Percentiles rank a stretch among this genome's conserved stretches.
These are phyloP conservation scores for Aspergillus campestris DNA, from an alignment of 495 filamentous ascomycete species.

Conservation along the genomic window DNA sequence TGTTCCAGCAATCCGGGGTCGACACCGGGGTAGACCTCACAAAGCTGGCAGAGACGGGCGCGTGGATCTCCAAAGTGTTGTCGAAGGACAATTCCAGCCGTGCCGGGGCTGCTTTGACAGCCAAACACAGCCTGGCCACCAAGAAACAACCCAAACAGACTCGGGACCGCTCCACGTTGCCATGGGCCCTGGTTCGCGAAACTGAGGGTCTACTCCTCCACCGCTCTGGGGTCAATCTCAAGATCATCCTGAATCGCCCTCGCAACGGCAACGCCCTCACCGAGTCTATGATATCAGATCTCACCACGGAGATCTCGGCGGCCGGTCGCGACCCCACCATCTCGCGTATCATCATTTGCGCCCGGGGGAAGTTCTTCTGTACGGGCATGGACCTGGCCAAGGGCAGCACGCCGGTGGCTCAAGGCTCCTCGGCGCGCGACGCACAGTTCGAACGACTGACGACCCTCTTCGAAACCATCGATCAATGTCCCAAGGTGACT, in stretches of 20 bases:
- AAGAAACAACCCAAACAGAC: neutral
- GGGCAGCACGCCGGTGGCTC: slow-evolving; percentile 10
- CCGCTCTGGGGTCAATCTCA: slow-evolving; percentile 21
- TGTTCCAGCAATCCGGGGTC: slow-evolving; percentile 32
- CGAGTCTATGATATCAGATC: slow-evolving; percentile 16
- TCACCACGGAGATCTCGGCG: slow-evolving; percentile 13
- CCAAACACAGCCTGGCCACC: slow-evolving; percentile 3
- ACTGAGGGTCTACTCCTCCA: slow-evolving; percentile 10
- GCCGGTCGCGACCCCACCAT: slow-evolving; percentile 13
- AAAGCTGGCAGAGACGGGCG: slow-evolving; percentile 22
- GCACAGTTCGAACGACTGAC: slow-evolving; percentile 16
- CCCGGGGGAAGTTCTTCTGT: slow-evolving; percentile 31
- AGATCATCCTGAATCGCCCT: slow-evolving; percentile 22
- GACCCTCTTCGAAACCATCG: slow-evolving; percentile 21
- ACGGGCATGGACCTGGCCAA: slow-evolving; percentile 32
- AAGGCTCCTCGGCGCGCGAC: slow-evolving; percentile 7
- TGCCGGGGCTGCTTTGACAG: slow-evolving; percentile 21
- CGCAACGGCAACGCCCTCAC: slow-evolving; percentile 31
- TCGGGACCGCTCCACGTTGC: neutral
- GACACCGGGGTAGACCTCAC: slow-evolving; percentile 30
- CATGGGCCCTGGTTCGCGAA: slow-evolving; percentile 9
- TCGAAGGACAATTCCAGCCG: slow-evolving; percentile 19
- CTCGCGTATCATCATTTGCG: slow-evolving; percentile 25
- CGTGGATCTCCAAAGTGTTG: slow-evolving; percentile 31
- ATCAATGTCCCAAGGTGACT: slow-evolving; percentile 26